Percentiles rank a stretch among this genome's conserved stretches.
These are phyloP conservation scores for Lavandula angustifolia DNA, from an alignment of 257 asterid genomes.

Conservation along the genomic window DNA sequence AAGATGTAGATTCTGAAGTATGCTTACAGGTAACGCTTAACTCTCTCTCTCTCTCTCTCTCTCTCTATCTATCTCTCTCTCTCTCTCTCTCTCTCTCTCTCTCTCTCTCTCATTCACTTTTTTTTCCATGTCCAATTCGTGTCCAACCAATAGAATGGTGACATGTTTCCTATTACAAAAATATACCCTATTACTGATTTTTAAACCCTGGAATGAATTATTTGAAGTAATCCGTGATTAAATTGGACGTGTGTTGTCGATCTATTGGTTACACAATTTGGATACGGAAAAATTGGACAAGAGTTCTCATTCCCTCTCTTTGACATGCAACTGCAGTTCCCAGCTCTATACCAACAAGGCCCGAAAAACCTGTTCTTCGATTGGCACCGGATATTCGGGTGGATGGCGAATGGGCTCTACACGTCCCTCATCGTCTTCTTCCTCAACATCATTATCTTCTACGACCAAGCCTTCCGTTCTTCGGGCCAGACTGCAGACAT, in stretches of 20 bases:
- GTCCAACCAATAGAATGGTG: no score
- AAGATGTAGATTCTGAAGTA: constrained; percentile 92
- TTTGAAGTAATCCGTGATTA: no score
- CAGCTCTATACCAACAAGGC: constrained; percentile 94
- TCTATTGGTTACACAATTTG: no score
- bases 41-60: constrained; percentile 21
- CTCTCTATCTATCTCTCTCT: constrained; percentile 26
- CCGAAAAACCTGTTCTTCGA: constrained; percentile 86
- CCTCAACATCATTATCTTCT: constrained; percentile 73
- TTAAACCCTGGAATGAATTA: no score
- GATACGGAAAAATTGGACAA: no score
- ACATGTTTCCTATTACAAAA: no score
- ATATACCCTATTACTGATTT: no score
- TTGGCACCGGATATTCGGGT: constrained; percentile 87
- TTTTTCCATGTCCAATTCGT: background rate
- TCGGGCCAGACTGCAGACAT: constrained; percentile 92
- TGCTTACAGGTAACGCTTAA: constrained; percentile 78
- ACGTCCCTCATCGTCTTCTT: constrained; percentile 74
- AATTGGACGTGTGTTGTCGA: no score
- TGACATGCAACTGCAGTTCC: constrained; percentile 58
- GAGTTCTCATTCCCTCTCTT: no score
- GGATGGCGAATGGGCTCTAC: constrained; percentile 93
- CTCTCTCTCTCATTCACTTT: constrained; percentile 23
- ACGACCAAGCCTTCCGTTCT: constrained; percentile 73
- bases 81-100: constrained; percentile 27